Evolutionary conservation across 805 yeast genomes (phyloP).

Genomic region (Candida gorgasii): DNA sequence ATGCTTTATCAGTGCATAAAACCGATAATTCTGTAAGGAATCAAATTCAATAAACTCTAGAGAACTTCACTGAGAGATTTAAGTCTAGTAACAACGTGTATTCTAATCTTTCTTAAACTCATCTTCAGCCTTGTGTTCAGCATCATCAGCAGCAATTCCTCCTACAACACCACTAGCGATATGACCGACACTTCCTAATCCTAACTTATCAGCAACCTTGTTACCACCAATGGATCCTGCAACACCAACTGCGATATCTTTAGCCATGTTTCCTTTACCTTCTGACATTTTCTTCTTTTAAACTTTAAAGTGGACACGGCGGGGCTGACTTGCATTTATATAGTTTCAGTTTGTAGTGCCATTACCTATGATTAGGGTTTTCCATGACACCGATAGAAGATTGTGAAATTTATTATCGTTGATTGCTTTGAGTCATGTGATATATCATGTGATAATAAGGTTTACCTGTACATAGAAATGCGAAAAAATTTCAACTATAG

Average conservation of each 20-base stretch:
- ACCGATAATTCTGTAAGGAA: no score
- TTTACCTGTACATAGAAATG: neutral
- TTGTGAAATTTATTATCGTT: neutral
- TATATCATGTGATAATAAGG: neutral
- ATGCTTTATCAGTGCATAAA: no score
- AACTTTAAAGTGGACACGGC: neutral
- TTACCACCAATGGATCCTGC: slow-evolving; percentile 43
- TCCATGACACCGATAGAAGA: neutral
- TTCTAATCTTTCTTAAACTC: no score
- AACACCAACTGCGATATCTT: slow-evolving; percentile 36
- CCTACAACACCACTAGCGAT: slow-evolving; percentile 35
- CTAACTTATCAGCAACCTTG: slow-evolving; percentile 35
- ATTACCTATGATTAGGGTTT: neutral
- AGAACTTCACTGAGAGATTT: no score
- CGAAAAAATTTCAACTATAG: slow-evolving; percentile 1
- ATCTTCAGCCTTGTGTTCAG: slow-evolving; percentile 32
- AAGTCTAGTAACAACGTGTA: no score
- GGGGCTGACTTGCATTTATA: neutral
- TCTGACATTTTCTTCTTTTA: slow-evolving; percentile 12
- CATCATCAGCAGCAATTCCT: slow-evolving; percentile 33
- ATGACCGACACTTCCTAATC: slow-evolving; percentile 34
- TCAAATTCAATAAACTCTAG: no score
- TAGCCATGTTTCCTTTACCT: slow-evolving; percentile 23
- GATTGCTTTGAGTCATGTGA: slow-evolving; percentile 1
- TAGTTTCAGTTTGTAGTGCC: neutral